Percentiles rank a stretch among this genome's conserved stretches.
phyloP scores from a whole-genome alignment of 495 filamentous ascomycete species.

The Penicillium maclennaniae region DNA sequence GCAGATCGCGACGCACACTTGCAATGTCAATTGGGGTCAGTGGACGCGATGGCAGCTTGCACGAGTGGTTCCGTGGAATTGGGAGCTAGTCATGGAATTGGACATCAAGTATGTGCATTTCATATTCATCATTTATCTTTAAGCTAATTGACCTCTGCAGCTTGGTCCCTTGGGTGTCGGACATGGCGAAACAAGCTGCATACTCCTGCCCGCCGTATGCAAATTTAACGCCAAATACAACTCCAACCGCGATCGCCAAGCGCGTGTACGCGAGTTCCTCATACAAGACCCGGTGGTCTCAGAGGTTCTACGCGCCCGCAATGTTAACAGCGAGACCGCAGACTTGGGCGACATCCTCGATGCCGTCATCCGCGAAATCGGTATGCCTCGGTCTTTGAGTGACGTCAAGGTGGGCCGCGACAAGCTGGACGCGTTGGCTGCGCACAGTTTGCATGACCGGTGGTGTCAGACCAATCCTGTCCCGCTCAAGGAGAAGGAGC shows the following conservation, averaged over 20 bases:
- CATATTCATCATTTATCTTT: neutral
- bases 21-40: conserved; percentile 51
- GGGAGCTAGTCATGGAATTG: conserved; percentile 63
- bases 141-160: conserved; percentile 12
- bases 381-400: conserved; percentile 51
- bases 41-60: conserved; percentile 53
- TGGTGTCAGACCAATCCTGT: conserved; percentile 50
- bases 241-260: conserved; percentile 46
- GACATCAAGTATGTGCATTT: conserved; percentile 49
- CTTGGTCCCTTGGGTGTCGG: conserved; percentile 61
- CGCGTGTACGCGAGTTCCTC: conserved; percentile 44
- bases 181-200: conserved; percentile 64
- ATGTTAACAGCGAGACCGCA: conserved; percentile 28
- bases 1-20: conserved; percentile 46
- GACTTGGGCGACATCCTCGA: conserved; percentile 56
- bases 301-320: conserved; percentile 36
- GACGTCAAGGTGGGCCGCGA: conserved; percentile 54
- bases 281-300: conserved; percentile 43
- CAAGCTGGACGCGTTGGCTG: conserved; percentile 48
- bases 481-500: conserved; percentile 43
- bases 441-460: conserved; percentile 49
- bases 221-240: conserved; percentile 53
- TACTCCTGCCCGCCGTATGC: conserved; percentile 58
- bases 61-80: conserved; percentile 42
- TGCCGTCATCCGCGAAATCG: conserved; percentile 50